Evolutionary conservation across 2,329 filamentous ascomycete genomes (phyloP).

Genomic region (Rosellinia necatrix): DNA sequence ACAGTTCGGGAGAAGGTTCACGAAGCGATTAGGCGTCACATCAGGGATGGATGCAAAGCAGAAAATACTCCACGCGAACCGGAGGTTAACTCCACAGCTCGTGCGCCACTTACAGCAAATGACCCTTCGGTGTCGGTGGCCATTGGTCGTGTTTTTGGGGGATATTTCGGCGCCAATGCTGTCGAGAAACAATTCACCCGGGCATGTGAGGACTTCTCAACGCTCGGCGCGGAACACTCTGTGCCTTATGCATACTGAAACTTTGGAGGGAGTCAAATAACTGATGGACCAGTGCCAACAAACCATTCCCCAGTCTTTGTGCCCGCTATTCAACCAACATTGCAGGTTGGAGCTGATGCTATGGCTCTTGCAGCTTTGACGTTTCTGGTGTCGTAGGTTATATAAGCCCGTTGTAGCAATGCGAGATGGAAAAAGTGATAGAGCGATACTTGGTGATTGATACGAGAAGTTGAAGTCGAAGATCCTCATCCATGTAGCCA

Average conservation of each 20-base stretch:
- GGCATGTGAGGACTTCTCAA: slow-evolving; percentile 14
- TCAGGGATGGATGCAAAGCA: slow-evolving; percentile 5
- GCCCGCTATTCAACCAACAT: slow-evolving; percentile 26
- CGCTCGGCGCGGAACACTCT: neutral
- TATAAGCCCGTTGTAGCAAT: too few species aligned
- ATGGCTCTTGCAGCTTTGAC: slow-evolving; percentile 22
- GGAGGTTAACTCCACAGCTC: neutral
- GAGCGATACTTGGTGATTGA: too few species aligned
- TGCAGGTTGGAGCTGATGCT: slow-evolving; percentile 23
- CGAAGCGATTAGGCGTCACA: neutral
- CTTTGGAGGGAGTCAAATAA: slow-evolving; percentile 4
- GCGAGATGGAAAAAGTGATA: too few species aligned
- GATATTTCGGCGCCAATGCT: neutral
- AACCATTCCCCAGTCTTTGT: slow-evolving; percentile 29
- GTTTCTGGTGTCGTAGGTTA: slow-evolving; percentile 5
- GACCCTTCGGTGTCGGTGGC: slow-evolving; percentile 1
- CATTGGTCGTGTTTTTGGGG: neutral
- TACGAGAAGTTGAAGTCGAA: slow-evolving; percentile 4
- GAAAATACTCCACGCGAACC: slow-evolving; percentile 4
- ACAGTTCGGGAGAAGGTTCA: slow-evolving; percentile 2
- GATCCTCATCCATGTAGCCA: slow-evolving; percentile 5
- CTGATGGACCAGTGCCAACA: slow-evolving; percentile 12
- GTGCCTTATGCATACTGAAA: slow-evolving; percentile 5
- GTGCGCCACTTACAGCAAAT: slow-evolving; percentile 1
- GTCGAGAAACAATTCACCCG: slow-evolving; percentile 2